Percentiles rank a stretch among this genome's conserved stretches.
Evolutionary conservation across 208 protist genomes (phyloP).

Genomic region (Trypanosoma cruzi): DNA sequence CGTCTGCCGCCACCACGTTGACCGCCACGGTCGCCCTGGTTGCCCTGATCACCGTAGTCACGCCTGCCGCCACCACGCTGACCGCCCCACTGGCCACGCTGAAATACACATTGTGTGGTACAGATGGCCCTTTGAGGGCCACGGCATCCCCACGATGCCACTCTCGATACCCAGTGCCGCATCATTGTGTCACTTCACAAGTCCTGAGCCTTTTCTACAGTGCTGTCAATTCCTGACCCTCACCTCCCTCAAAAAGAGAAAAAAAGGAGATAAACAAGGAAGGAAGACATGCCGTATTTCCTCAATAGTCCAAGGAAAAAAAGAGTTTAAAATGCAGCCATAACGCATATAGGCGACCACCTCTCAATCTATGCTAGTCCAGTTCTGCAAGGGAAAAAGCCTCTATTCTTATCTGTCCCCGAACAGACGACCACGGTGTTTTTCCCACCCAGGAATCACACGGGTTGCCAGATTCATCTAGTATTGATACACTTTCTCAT

Average conservation of each 20-base stretch:
- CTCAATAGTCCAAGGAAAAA: not conserved
- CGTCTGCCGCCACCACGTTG: constrained; percentile 15
- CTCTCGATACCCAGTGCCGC: constrained; percentile 14
- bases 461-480: not conserved
- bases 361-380: not conserved
- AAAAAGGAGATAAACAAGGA: constrained; percentile 12
- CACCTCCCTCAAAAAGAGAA: constrained; percentile 10
- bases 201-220: not conserved
- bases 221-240: not conserved
- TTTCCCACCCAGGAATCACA: not conserved
- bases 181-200: constrained; percentile 11
- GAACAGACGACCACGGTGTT: not conserved
- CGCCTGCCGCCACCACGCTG: constrained; percentile 4
- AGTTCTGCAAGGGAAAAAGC: not conserved
- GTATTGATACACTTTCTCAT: not conserved
- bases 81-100: constrained; percentile 29
- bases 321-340: not conserved
- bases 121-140: constrained; percentile 17
- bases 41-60: constrained; percentile 10
- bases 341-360: not conserved
- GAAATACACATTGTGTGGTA: constrained; percentile 21
- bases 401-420: not conserved
- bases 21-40: too few relatives aligned
- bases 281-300: not conserved
- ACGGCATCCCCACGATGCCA: constrained; percentile 1